Evolutionary conservation across 208 protist genomes (phyloP).

Genomic region (Porcisia deanei): DNA sequence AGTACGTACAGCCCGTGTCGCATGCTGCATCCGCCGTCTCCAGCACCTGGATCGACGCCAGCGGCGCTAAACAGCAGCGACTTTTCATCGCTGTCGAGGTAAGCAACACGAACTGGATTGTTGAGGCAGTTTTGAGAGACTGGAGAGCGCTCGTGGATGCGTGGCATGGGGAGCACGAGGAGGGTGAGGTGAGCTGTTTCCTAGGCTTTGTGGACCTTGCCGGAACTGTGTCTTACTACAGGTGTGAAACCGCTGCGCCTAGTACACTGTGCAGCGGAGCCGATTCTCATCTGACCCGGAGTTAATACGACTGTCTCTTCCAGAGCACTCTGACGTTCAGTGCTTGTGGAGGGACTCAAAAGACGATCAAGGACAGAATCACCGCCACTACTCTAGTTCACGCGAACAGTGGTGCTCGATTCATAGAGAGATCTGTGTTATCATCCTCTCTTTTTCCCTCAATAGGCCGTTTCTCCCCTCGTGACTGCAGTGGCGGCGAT

Average conservation of each 20-base stretch:
- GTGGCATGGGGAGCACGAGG: neutral
- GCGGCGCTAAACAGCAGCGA: neutral
- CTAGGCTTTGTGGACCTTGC: constrained; percentile 60
- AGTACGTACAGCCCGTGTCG: neutral
- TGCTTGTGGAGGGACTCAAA: neutral
- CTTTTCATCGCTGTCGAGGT: constrained; percentile 46
- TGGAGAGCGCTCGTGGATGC: constrained; percentile 6
- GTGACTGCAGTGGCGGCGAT: too few species aligned
- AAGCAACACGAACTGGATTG: neutral
- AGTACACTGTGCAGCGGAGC: neutral
- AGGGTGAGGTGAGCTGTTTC: constrained; percentile 22
- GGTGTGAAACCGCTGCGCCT: constrained; percentile 24
- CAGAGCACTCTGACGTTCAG: too few species aligned
- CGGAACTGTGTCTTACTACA: constrained; percentile 62
- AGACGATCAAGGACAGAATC: neutral
- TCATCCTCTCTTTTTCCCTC: too few species aligned
- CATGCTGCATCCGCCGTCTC: constrained; percentile 9
- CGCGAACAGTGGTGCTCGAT: neutral
- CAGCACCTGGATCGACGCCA: constrained; percentile 15
- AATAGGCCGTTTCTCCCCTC: too few species aligned
- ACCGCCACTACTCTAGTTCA: neutral
- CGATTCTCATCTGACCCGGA: neutral
- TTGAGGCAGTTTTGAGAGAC: neutral
- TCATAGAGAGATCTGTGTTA: too few species aligned
- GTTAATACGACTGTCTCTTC: neutral